phyloP scores from a whole-genome alignment of 2,329 filamentous ascomycete species.

The Periconia macrospinosa region DNA sequence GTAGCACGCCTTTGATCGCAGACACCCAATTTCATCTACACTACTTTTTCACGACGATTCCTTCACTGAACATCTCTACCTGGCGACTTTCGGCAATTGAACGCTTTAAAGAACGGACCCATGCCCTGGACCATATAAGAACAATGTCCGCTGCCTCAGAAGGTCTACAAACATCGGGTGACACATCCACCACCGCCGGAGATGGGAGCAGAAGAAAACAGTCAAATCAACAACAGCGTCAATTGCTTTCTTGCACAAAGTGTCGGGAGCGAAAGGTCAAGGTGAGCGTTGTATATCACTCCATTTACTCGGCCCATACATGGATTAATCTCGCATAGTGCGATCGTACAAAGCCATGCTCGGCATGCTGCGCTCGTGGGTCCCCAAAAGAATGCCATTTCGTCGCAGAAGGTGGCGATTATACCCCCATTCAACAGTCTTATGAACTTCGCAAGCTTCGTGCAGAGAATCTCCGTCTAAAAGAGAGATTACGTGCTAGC shows the following conservation, averaged over 20 bases:
- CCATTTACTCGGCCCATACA: background rate
- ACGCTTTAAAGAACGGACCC: background rate
- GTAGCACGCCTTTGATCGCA: background rate
- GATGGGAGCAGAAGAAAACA: slow-evolving; percentile 35
- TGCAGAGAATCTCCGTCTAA: slow-evolving; percentile 49
- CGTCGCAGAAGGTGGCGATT: slow-evolving; percentile 50
- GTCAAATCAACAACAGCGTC: slow-evolving; percentile 46
- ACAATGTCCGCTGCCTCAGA: background rate
- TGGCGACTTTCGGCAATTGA: background rate
- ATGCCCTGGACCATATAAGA: background rate
- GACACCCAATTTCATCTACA: background rate
- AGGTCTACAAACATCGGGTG: background rate
- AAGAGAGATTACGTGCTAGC: slow-evolving; percentile 44
- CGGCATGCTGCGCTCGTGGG: slow-evolving; percentile 52
- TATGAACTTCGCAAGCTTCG: slow-evolving; percentile 52
- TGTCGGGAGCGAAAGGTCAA: slow-evolving; percentile 54
- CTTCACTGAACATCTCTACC: background rate
- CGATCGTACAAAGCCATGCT: slow-evolving; percentile 54
- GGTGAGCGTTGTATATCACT: slow-evolving; percentile 27
- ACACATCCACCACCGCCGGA: background rate
- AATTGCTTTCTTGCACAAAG: slow-evolving; percentile 53
- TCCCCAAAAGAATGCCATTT: slow-evolving; percentile 53
- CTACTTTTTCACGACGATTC: background rate
- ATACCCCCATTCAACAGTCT: slow-evolving; percentile 50
- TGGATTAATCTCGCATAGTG: slow-evolving; percentile 37